These are phyloP conservation scores for Monosporozyma servazzii DNA, from an alignment of 805 yeast species.

Conservation along the genomic window DNA sequence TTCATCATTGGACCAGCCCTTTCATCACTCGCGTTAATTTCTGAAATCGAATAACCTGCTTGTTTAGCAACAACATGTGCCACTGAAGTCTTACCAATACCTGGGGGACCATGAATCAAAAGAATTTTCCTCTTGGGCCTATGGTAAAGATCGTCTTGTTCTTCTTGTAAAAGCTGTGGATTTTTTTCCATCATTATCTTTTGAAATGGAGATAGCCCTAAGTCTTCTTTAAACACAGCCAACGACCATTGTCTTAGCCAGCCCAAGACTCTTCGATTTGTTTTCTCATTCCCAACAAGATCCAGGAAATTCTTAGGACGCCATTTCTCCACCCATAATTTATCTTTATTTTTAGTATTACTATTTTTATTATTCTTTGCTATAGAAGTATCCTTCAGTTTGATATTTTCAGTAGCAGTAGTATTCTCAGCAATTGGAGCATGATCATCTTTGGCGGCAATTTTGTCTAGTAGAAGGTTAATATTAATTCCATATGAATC, in stretches of 20 bases:
- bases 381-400: neutral
- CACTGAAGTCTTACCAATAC: constrained; percentile 84
- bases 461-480: constrained; percentile 28
- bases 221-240: constrained; percentile 42
- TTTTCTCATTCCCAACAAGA: constrained; percentile 57
- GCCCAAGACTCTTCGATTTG: constrained; percentile 47
- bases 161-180: constrained; percentile 4
- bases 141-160: constrained; percentile 38
- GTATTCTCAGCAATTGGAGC: neutral
- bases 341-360: constrained; percentile 2
- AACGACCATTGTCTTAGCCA: constrained; percentile 67
- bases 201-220: constrained; percentile 6
- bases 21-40: constrained; percentile 80
- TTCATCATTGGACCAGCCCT: constrained; percentile 50
- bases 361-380: neutral
- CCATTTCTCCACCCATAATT: constrained; percentile 56
- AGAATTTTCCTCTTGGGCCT: constrained; percentile 58
- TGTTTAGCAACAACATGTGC: constrained; percentile 79
- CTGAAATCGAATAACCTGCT: constrained; percentile 71
- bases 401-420: neutral
- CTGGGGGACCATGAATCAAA: constrained; percentile 85
- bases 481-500: constrained; percentile 34
- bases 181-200: neutral
- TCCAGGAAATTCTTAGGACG: constrained; percentile 57
- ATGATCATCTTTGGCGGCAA: constrained; percentile 18